phyloP scores from a whole-genome alignment of 2,329 filamentous ascomycete species.

The Myriosclerotinia scirpicola region DNA sequence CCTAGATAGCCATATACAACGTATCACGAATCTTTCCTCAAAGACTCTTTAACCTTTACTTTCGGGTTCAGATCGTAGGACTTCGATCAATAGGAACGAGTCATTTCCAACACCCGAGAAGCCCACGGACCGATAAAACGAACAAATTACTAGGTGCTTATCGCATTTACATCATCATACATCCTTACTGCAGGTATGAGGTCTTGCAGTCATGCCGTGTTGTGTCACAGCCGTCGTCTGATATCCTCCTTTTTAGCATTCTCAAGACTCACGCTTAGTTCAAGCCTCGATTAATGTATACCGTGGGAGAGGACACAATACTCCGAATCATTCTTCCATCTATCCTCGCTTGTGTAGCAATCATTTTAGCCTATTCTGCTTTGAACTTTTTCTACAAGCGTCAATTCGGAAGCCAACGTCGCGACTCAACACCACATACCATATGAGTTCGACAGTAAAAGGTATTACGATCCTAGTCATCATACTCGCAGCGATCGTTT shows the following conservation, averaged over 20 bases:
- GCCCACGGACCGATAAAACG: neutral
- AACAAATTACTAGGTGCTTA: neutral
- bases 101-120: conserved; percentile 1
- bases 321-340: conserved; percentile 23
- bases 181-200: conserved; percentile 9
- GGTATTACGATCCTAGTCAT: conserved; percentile 12
- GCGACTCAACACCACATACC: conserved; percentile 6
- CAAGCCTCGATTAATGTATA: conserved; percentile 15
- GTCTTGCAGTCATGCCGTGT: neutral
- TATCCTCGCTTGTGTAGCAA: conserved; percentile 21
- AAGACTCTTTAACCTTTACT: neutral
- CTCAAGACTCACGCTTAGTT: neutral
- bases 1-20: conserved; percentile 17
- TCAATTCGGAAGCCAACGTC: conserved; percentile 23
- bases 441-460: conserved; percentile 16
- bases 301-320: conserved; percentile 19
- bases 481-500: neutral
- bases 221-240: conserved; percentile 8
- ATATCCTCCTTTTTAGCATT: conserved; percentile 9
- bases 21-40: conserved; percentile 16
- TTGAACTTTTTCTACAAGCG: conserved; percentile 23
- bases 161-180: conserved; percentile 20
- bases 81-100: conserved; percentile 4
- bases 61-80: conserved; percentile 9
- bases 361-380: conserved; percentile 20